Conservation (phyloP, 2,329 filamentous ascomycete species). For the Fusarium torreyae region DNA sequence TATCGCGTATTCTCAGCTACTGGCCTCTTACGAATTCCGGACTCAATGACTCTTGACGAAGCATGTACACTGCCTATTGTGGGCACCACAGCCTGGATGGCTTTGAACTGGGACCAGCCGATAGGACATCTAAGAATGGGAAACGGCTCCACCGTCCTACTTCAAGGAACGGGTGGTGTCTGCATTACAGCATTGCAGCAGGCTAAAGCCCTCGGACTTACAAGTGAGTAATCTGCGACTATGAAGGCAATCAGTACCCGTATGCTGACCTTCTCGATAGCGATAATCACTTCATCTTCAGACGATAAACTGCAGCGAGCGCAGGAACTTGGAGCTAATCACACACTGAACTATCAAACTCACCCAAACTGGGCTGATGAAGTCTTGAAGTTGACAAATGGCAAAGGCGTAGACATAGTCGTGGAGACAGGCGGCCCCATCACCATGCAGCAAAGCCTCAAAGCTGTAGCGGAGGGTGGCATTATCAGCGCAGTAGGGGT, state of each 20-base stretch:
- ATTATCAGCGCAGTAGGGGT: neutral
- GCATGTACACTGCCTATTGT: neutral
- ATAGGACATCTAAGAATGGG: neutral
- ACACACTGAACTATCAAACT: conserved; percentile 4
- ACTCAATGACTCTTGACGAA: conserved; percentile 2
- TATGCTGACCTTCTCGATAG: neutral
- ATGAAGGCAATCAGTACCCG: neutral
- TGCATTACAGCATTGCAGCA: neutral
- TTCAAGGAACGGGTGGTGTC: neutral
- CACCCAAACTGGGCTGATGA: neutral
- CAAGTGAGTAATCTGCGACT: neutral
- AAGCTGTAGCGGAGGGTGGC: conserved; percentile 1
- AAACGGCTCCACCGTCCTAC: neutral
- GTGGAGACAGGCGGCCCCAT: conserved; percentile 1
- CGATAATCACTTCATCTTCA: conserved; percentile 5
- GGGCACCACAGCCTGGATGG: conserved; percentile 10
- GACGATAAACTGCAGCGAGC: neutral
- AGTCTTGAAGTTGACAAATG: neutral
- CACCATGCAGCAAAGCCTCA: conserved; percentile 4
- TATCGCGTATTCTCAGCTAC: neutral
- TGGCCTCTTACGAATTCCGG: neutral
- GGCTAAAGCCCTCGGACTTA: neutral
- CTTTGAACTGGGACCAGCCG: neutral
- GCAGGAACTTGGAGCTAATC: neutral
- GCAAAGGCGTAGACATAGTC: neutral